Base-by-base conservation (phyloP, 257 asterid genomes). In the Solanum dulcamara region DNA sequence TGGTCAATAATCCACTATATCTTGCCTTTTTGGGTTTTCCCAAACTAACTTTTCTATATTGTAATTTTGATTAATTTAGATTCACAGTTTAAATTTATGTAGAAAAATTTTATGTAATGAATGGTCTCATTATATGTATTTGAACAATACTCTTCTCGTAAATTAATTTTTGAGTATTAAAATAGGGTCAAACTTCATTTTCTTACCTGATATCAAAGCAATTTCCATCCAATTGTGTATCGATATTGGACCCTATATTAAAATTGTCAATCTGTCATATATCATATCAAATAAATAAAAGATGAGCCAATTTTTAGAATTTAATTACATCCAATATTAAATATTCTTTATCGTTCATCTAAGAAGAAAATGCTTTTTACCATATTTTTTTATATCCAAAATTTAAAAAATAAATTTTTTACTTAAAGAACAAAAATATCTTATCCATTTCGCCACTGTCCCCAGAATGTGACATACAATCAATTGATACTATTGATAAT, bases 1-100 rank as follows among this genome's bases (percentile, higher is more conserved):
- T 94, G 96, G 96, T 90, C 89, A 86, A 44, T 71, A 87, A 87
- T 85, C 82, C 89, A 89, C 87, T 86, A 3, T 37, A 38, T 20
- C 30, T 57, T 10, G 1, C 64, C 5, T 66, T 10, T 40, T 83
- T 5, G 18, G 10, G 8, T 86, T 79, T 86, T 51, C 75, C 10
- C 18, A 46, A 46, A 37, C 60, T 86, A 71, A 46, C 79, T 66
- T 89, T 26, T 85, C 86, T 83, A 1, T 24, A n/a, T 10, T 24
- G 1, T 4, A 4, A 4, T 55, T 3, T 22, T 15, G 0, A 59
- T 2, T 60, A 60, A 24, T 60, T 60, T 0, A 10, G 2, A 60
- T 60, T 26, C 0, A 24, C 4, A n/a, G 4, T 11, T 0, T 28
- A 62, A 26, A 62, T n/a, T 57, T 1, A 57, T 57, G 1, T 0